Base-by-base conservation (phyloP, 176 grass and related monocot species). In the Aegilops umbellulata region DNA sequence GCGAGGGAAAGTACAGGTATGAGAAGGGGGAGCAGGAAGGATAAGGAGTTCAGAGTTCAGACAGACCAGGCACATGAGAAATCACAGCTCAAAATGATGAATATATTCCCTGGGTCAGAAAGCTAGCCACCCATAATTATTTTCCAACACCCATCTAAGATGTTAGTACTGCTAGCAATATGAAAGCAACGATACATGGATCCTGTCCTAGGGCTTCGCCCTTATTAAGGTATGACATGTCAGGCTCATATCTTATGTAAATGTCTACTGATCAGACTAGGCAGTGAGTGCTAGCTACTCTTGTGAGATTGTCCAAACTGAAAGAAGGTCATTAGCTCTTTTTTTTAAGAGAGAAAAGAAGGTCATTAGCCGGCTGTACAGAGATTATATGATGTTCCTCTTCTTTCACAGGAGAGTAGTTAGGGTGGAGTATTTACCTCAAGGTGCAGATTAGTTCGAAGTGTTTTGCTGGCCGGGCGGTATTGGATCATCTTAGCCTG, bases 21-120 rank as follows among this genome's bases (percentile, higher is more conserved):
- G 57, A 79, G 81, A 80, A 76, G 67, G 72, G 63, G 16, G 68
- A 87, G 75, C 81, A 91, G 85, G 79, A 87, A 68, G 46, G 76
- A 69, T 76, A 83, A 74, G 47, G 85, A 83, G 76, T 84, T 44
- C 89, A 87, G 85, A 84, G 81, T 80, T 58, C 89, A 87, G 85
- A 87, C 82, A 84, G 80, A 80, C 76, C 64, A 87, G 68, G 76
- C 81, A 69, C 81, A 91, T 87, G 76, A 91, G 85, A 69, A 84
- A 87, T 91, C 69, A 62, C 89, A 91, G 68, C 78, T 84, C 47
- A 68, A 90, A 66, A 39, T 30, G 68, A 70, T 55, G 76, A 75
- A 38, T 42, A 78, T 85, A 53, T 17, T 22, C 26, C 14, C 26
- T 60, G 9, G 23, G 30, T 83, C 75, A 67, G 42, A 80, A 85